A percentile compares a stretch with the other conserved stretches of the same genome.
Evolutionary conservation across 2,329 filamentous ascomycete species (phyloP).

Genomic region (Leptographium flavum): DNA sequence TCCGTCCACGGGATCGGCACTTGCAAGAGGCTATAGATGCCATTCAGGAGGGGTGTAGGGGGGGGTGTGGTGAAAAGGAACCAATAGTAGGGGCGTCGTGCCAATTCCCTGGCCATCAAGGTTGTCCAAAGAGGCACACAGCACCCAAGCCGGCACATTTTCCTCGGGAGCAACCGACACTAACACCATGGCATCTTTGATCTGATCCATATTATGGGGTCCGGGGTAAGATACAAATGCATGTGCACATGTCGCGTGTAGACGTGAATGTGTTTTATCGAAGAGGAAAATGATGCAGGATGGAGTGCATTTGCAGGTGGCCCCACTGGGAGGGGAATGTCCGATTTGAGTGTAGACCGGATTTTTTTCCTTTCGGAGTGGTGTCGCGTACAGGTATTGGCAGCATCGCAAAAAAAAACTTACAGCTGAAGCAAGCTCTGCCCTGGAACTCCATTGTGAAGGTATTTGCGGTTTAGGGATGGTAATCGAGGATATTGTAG

Average conservation of each 20-base stretch:
- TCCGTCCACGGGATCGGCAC: background rate
- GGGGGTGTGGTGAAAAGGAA: background rate
- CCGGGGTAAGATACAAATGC: background rate
- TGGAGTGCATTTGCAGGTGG: background rate
- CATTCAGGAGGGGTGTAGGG: no score
- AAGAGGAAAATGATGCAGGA: background rate
- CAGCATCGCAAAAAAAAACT: no score
- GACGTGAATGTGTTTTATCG: background rate
- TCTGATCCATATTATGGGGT: background rate
- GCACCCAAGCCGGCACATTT: background rate
- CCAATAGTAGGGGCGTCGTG: slow-evolving; percentile 4
- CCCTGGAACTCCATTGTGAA: slow-evolving; percentile 13
- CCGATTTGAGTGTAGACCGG: slow-evolving; percentile 8
- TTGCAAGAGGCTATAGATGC: background rate
- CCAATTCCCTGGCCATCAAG: slow-evolving; percentile 9
- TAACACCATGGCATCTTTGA: background rate
- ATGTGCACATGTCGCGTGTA: background rate
- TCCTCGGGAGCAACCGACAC: slow-evolving; percentile 8
- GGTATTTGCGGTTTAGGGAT: background rate
- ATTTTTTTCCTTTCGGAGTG: slow-evolving; percentile 5
- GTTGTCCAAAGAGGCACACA: slow-evolving; percentile 2
- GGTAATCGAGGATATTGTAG: background rate
- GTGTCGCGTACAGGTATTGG: background rate
- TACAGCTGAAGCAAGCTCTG: slow-evolving; percentile 14
- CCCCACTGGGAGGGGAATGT: slow-evolving; percentile 4